These are phyloP conservation scores for Achlya hypogyna DNA, from an alignment of 352 stramenopile species.

Conservation along the genomic window DNA sequence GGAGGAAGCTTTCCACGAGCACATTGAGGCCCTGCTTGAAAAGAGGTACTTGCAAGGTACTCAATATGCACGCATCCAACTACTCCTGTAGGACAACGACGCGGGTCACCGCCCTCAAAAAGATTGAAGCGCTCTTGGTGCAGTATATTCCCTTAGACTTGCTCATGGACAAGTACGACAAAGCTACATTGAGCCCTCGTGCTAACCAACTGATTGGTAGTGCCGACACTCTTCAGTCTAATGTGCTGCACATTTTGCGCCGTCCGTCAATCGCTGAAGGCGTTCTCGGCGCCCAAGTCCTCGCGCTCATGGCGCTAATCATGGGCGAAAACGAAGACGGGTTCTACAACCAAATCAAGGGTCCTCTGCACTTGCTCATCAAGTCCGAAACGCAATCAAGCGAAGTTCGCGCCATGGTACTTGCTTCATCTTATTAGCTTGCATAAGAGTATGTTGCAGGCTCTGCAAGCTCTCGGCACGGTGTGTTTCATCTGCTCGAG, in stretches of 20 bases:
- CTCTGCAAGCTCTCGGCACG: constrained; percentile 56
- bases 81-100: constrained; percentile 44
- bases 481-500: constrained; percentile 70
- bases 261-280: constrained; percentile 65
- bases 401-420: constrained; percentile 57
- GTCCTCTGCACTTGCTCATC: constrained; percentile 55
- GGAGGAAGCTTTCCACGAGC: constrained; percentile 57
- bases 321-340: constrained; percentile 62
- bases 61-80: background rate
- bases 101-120: constrained; percentile 58
- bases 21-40: constrained; percentile 68
- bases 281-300: constrained; percentile 50
- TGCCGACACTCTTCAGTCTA: constrained; percentile 39
- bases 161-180: constrained; percentile 60
- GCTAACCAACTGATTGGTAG: too few relatives aligned
- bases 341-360: constrained; percentile 65
- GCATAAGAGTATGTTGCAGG: constrained; percentile 24
- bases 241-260: constrained; percentile 54
- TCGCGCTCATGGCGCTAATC: constrained; percentile 65
- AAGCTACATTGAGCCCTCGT: too few relatives aligned
- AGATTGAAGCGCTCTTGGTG: constrained; percentile 44
- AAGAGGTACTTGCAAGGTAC: constrained; percentile 39
- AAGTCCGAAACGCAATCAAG: constrained; percentile 44
- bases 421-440: background rate
- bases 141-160: constrained; percentile 60